A percentile compares a stretch with the other conserved stretches of the same genome.
phyloP scores from a whole-genome alignment of 208 protist genomes.

The Angomonas ambiguus region DNA sequence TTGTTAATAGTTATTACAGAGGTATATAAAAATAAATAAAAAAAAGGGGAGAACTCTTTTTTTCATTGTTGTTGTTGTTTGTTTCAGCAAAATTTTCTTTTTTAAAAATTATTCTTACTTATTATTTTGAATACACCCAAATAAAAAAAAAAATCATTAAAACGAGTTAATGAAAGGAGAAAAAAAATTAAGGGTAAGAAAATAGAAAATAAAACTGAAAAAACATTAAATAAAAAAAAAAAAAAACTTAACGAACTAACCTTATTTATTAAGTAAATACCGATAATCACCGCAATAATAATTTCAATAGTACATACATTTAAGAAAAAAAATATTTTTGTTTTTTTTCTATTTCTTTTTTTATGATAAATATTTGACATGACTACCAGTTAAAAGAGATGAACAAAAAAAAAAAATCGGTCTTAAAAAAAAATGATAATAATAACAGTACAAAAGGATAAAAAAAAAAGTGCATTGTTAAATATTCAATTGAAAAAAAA shows the following conservation, averaged over 20 bases:
- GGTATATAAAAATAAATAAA: neutral
- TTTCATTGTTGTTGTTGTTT: neutral
- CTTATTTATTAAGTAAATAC: conserved; percentile 2
- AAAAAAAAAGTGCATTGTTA: neutral
- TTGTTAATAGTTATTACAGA: neutral
- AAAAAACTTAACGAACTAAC: conserved; percentile 7
- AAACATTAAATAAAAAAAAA: no score
- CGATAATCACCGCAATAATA: neutral
- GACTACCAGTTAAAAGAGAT: neutral
- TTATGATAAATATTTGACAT: neutral
- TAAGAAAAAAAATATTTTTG: neutral
- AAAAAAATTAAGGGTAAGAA: no score
- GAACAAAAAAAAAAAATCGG: neutral
- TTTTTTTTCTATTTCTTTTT: conserved; percentile 2
- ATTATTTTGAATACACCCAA: no score
- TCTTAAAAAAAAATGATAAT: neutral
- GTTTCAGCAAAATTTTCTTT: no score
- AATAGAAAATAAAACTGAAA: no score
- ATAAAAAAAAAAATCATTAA: neutral
- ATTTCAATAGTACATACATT: neutral
- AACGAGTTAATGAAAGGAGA: neutral
- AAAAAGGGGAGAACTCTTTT: neutral
- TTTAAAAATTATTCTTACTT: no score
- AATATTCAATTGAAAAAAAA: neutral
- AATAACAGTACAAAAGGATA: neutral